Base-by-base conservation (phyloP, 768 basidiomycete genomes). In the Pholiota microspora region DNA sequence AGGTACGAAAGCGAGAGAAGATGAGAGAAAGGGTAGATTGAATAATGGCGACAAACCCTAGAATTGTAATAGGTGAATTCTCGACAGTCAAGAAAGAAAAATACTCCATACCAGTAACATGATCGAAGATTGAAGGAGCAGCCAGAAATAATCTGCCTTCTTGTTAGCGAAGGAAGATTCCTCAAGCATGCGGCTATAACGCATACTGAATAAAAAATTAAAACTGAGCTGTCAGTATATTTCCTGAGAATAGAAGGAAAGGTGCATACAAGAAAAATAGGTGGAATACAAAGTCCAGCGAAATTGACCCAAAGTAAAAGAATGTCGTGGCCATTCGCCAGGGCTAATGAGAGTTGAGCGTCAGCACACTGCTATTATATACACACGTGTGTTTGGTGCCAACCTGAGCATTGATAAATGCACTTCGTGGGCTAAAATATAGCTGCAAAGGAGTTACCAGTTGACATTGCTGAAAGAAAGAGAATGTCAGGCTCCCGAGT, bases 181-280 rank as follows among this genome's bases (percentile, higher is more conserved):
- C 71, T 99, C 97, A 2, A 99, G 76, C 88, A 98, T 91, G 42
- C 95, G 81, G 59, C 93, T 94, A 66, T 98, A 98, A 49, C 97
- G 79, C 94, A 98, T 96, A 69, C 95, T 97, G 65, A 24, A 24
- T n/a, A 32, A 27, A 15, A 45, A 27, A 15, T 42, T 32, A 29
- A 27, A 24, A 44, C 7, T 46, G 32, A 34, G 34, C 28, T 10
- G 16, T 15, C 47, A 46, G 51, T 40, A 27, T n/a, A 18, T 53
- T 54, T 42, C 34, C 9, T 40, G 29, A 42, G 34, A 44, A 9
- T 29, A 50, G 45, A 27, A 31, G 31, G 45, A 27, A 31, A 27
- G 49, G 12, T 42, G 75, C 94, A 69, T 67, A 96, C 96, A 99
- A 97, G 79, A 98, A 99, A 78, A 98, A 98, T 50, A 99, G 79